A percentile compares a stretch with the other conserved stretches of the same genome.
These are phyloP conservation scores for Xylaria curta DNA, from an alignment of 495 filamentous ascomycete genomes.

Conservation along the genomic window DNA sequence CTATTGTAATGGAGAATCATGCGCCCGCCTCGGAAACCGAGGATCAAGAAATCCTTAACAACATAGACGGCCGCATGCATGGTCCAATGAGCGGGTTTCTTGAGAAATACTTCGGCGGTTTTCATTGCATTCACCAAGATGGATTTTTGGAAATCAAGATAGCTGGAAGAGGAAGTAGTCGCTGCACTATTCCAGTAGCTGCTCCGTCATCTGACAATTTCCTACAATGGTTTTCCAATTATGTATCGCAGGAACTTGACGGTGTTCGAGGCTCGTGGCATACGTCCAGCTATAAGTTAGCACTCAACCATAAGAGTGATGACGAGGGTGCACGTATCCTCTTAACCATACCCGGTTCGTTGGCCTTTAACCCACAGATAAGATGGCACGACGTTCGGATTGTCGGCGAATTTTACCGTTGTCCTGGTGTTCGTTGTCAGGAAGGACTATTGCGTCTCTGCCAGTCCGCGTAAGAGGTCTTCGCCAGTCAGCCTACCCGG, in stretches of 20 bases:
- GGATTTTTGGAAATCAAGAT: conserved; percentile 27
- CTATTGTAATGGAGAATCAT: conserved; percentile 28
- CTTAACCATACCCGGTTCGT: conserved; percentile 29
- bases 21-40: conserved; percentile 21
- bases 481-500: conserved; percentile 36
- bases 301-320: conserved; percentile 22
- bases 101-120: conserved; percentile 35
- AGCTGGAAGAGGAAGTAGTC: conserved; percentile 26
- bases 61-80: conserved; percentile 38
- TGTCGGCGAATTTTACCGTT: conserved; percentile 34
- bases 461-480: conserved; percentile 36
- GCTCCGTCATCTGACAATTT: conserved; percentile 30
- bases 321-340: conserved; percentile 30
- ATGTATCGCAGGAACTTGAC: conserved; percentile 30
- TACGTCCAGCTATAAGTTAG: conserved; percentile 25
- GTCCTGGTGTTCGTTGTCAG: conserved; percentile 29
- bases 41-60: conserved; percentile 36
- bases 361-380: conserved; percentile 21
- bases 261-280: conserved; percentile 37
- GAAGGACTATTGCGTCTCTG: conserved; percentile 38
- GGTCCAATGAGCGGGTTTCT: conserved; percentile 38
- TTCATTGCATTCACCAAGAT: conserved; percentile 32
- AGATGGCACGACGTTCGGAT: conserved; percentile 38
- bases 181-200: conserved; percentile 29
- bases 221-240: conserved; percentile 34